A percentile compares a stretch with the other conserved stretches of the same genome.
These are phyloP conservation scores for Alternaria sp. DNA, from an alignment of 2,329 filamentous ascomycete genomes.

Conservation along the genomic window DNA sequence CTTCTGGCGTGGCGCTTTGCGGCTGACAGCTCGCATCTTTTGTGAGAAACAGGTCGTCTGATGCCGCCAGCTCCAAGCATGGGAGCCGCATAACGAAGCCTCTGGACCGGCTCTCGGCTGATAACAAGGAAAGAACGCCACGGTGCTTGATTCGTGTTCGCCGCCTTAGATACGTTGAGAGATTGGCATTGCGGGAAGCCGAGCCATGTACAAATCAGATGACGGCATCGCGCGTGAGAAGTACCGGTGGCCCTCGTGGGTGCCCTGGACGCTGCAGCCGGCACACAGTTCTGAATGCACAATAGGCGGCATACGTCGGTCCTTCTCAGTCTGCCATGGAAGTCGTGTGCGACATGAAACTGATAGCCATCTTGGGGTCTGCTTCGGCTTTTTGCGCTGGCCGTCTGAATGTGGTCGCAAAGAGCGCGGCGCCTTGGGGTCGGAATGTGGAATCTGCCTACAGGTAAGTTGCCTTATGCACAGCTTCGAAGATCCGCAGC, in stretches of 20 bases:
- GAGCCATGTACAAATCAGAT: slow-evolving; percentile 9
- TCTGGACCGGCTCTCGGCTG: slow-evolving; percentile 10
- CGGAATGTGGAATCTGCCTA: background rate
- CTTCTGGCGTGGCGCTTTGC: slow-evolving; percentile 15
- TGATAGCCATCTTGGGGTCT: background rate
- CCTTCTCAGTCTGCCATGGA: background rate
- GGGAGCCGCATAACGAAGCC: slow-evolving; percentile 6
- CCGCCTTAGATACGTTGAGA: slow-evolving; percentile 2
- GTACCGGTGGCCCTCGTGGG: slow-evolving; percentile 5
- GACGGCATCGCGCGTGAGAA: slow-evolving; percentile 24
- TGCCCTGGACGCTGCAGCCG: slow-evolving; percentile 6
- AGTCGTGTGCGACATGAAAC: background rate
- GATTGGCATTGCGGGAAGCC: background rate
- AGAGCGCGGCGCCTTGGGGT: background rate
- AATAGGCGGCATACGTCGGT: background rate
- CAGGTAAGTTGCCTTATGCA: background rate
- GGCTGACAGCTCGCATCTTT: slow-evolving; percentile 22
- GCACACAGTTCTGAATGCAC: background rate
- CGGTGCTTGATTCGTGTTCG: slow-evolving; percentile 8
- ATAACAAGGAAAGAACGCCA: slow-evolving; percentile 8
- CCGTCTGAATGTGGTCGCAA: background rate
- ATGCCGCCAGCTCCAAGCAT: slow-evolving; percentile 9
- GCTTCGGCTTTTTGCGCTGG: background rate
- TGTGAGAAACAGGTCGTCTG: slow-evolving; percentile 25
- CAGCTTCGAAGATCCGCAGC: background rate